A percentile compares a stretch with the other conserved stretches of the same genome.
Evolutionary conservation across 805 yeast species (phyloP).

Genomic region (Candida sphagnicola): DNA sequence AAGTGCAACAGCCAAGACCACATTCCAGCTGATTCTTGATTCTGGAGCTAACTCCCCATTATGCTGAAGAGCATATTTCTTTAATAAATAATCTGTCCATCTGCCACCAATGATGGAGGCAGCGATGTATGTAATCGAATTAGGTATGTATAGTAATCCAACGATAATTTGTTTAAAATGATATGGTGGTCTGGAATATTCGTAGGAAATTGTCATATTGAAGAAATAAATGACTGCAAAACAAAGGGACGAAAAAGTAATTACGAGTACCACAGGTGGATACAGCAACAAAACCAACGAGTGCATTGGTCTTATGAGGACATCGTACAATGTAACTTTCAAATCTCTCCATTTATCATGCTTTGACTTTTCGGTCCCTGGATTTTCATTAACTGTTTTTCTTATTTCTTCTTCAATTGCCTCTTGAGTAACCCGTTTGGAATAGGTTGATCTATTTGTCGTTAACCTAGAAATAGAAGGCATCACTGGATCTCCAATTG

Average conservation of each 20-base stretch:
- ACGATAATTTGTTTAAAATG: slow-evolving; percentile 60
- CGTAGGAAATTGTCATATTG: slow-evolving; percentile 67
- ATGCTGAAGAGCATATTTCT: slow-evolving; percentile 47
- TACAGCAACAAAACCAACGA: slow-evolving; percentile 57
- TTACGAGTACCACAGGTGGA: slow-evolving; percentile 71
- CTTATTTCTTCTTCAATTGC: slow-evolving; percentile 18
- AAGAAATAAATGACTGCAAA: slow-evolving; percentile 69
- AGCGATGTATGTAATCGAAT: slow-evolving; percentile 69
- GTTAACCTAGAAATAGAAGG: slow-evolving; percentile 35
- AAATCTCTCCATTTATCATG: slow-evolving; percentile 9
- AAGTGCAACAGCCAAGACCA: slow-evolving; percentile 57
- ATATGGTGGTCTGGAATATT: slow-evolving; percentile 63
- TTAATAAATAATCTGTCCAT: slow-evolving; percentile 66
- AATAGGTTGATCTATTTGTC: slow-evolving; percentile 30
- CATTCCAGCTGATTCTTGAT: slow-evolving; percentile 72
- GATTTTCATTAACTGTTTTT: slow-evolving; percentile 6
- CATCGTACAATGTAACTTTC: slow-evolving; percentile 39
- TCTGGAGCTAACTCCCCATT: slow-evolving; percentile 72
- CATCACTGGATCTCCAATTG: slow-evolving; percentile 36
- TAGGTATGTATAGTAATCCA: slow-evolving; percentile 80
- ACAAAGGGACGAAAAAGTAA: slow-evolving; percentile 64
- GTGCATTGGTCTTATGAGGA: slow-evolving; percentile 55
- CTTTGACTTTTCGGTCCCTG: background rate
- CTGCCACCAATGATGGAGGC: slow-evolving; percentile 80
- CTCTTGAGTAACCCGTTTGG: slow-evolving; percentile 22